Evolutionary conservation across 1,139 yeast species (phyloP).

Genomic region (Yamadazyma epiphylla): DNA sequence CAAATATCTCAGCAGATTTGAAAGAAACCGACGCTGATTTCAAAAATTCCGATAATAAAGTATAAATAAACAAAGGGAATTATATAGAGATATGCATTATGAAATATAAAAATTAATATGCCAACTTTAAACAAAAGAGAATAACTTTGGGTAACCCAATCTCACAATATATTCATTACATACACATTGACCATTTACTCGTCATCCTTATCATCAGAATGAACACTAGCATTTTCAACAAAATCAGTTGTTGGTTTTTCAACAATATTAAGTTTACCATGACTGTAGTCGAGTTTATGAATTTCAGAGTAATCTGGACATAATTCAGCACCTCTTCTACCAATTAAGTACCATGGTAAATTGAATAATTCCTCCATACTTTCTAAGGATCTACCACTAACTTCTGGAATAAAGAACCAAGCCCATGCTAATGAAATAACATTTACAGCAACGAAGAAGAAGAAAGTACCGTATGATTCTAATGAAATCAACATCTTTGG

Average conservation of each 20-base stretch:
- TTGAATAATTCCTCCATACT: conserved; percentile 55
- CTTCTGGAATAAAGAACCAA: conserved; percentile 53
- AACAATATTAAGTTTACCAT: conserved; percentile 7
- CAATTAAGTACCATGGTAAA: conserved; percentile 57
- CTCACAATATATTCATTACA: no score
- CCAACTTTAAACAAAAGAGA: no score
- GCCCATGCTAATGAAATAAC: conserved; percentile 42
- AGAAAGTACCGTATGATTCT: conserved; percentile 52
- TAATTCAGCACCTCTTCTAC: conserved; percentile 48
- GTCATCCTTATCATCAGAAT: conserved; percentile 5
- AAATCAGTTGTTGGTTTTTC: conserved; percentile 7
- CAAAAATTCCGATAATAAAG: no score
- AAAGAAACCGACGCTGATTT: no score
- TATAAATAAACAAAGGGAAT: no score
- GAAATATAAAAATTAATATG: no score
- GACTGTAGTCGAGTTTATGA: conserved; percentile 6
- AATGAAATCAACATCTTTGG: conserved; percentile 49
- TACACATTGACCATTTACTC: conserved; percentile 3
- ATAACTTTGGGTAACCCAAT: no score
- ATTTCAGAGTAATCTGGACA: conserved; percentile 52
- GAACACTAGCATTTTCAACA: conserved; percentile 7
- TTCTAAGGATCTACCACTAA: conserved; percentile 52
- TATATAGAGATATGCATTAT: no score
- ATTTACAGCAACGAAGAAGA: conserved; percentile 47
- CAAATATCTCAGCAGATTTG: no score